Evolutionary conservation across 148 eudicot genomes (phyloP).

Genomic region (Rhododendron henanense): DNA sequence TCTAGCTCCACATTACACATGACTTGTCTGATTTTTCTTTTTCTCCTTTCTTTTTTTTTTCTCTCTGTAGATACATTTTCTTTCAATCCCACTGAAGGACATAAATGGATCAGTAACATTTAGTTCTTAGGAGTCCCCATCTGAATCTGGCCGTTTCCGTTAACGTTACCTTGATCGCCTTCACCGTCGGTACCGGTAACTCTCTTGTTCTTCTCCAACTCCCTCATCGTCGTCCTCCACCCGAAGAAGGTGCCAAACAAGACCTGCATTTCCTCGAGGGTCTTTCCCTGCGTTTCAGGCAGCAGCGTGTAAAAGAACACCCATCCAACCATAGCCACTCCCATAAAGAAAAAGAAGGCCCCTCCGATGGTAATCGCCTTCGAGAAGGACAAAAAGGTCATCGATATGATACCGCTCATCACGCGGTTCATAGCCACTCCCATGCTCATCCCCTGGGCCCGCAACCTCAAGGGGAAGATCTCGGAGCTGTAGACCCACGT

Average conservation of each 20-base stretch:
- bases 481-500: slow-evolving; percentile 37
- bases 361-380: slow-evolving; percentile 57
- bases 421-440: slow-evolving; percentile 54
- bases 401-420: slow-evolving; percentile 47
- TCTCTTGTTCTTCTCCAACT: slow-evolving; percentile 3
- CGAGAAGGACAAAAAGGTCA: slow-evolving; percentile 57
- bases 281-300: slow-evolving; percentile 65
- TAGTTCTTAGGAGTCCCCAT: not conserved
- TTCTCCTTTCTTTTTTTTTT: not conserved
- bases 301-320: slow-evolving; percentile 55
- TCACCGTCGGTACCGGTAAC: not conserved
- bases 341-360: slow-evolving; percentile 56
- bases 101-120: not conserved
- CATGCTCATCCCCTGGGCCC: slow-evolving; percentile 55
- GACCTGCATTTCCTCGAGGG: slow-evolving; percentile 58
- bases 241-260: slow-evolving; percentile 51
- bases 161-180: not conserved
- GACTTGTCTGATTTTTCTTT: not conserved
- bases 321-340: slow-evolving; percentile 42
- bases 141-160: slow-evolving; percentile 11
- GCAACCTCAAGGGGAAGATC: slow-evolving; percentile 16
- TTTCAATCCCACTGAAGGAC: not conserved
- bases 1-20: not conserved
- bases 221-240: slow-evolving; percentile 28
- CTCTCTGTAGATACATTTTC: not conserved